Percentiles rank a stretch among this genome's conserved stretches.
phyloP scores from a whole-genome alignment of 192 early-diverging fungal genomes.

The Coemansia sp. region DNA sequence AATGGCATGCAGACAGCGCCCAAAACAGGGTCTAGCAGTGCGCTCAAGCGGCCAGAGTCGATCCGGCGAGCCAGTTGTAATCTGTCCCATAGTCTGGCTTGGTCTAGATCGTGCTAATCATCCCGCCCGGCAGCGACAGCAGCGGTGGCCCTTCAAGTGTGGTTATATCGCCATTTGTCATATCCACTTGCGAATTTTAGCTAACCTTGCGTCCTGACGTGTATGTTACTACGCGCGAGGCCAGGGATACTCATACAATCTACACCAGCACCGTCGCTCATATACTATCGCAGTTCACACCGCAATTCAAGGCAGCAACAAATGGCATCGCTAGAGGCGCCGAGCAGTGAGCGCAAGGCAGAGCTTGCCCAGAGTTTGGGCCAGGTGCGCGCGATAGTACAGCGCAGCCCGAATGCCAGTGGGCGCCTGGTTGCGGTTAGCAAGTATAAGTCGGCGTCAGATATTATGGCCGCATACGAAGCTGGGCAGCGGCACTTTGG shows the following conservation, averaged over 20 bases:
- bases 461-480: slow-evolving; percentile 73
- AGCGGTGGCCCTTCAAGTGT: too few relatives aligned
- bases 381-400: slow-evolving; percentile 4
- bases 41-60: too few relatives aligned
- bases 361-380: slow-evolving; percentile 17
- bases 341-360: slow-evolving; percentile 18
- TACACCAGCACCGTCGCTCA: too few relatives aligned
- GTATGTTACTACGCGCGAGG: background rate
- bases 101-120: too few relatives aligned
- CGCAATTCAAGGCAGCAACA: background rate
- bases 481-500: slow-evolving; percentile 92
- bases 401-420: slow-evolving; percentile 2
- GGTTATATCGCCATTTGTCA: too few relatives aligned
- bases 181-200: too few relatives aligned
- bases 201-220: too few relatives aligned
- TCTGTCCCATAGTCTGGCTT: too few relatives aligned
- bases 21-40: too few relatives aligned
- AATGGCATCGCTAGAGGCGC: slow-evolving; percentile 8
- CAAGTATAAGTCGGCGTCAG: slow-evolving; percentile 84
- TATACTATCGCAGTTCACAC: background rate
- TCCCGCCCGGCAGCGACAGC: too few relatives aligned
- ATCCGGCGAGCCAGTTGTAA: too few relatives aligned
- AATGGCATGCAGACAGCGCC: too few relatives aligned
- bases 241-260: background rate
- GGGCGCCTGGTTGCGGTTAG: slow-evolving; percentile 86